Evolutionary conservation across 345 rosid genomes (phyloP).

Genomic region (Eucalyptus cloeziana): DNA sequence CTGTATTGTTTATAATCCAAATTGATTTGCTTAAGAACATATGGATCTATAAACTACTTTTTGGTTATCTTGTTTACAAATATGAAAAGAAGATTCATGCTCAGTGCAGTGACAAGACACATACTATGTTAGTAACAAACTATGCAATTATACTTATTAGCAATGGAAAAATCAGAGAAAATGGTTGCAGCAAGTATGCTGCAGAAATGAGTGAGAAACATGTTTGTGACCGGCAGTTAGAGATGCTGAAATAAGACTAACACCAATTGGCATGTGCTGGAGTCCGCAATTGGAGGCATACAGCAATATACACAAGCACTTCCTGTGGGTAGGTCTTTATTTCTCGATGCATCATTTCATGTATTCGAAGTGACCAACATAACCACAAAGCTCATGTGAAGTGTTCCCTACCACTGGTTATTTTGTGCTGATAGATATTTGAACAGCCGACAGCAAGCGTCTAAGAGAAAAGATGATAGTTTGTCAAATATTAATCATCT

Average conservation of each 20-base stretch:
- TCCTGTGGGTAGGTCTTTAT: background rate
- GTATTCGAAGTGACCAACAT: background rate
- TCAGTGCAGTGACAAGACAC: background rate
- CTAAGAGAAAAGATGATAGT: background rate
- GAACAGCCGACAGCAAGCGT: background rate
- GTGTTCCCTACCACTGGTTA: background rate
- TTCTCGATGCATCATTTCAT: background rate
- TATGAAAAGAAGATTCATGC: background rate
- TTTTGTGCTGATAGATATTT: background rate
- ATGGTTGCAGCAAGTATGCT: background rate
- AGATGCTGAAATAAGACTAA: background rate
- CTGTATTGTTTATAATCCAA: background rate
- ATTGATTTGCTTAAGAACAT: background rate
- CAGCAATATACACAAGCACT: background rate
- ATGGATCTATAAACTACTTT: background rate
- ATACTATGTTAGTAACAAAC: background rate
- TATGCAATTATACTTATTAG: background rate
- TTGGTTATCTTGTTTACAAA: background rate
- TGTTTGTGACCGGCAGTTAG: background rate
- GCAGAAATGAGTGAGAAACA: background rate
- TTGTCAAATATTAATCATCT: background rate
- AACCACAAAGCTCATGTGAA: background rate
- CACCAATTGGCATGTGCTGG: background rate
- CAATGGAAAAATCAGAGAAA: background rate
- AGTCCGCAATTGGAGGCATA: background rate